Evolutionary conservation across 441 rosid species (phyloP).

Genomic region (Gossypium aridum): DNA sequence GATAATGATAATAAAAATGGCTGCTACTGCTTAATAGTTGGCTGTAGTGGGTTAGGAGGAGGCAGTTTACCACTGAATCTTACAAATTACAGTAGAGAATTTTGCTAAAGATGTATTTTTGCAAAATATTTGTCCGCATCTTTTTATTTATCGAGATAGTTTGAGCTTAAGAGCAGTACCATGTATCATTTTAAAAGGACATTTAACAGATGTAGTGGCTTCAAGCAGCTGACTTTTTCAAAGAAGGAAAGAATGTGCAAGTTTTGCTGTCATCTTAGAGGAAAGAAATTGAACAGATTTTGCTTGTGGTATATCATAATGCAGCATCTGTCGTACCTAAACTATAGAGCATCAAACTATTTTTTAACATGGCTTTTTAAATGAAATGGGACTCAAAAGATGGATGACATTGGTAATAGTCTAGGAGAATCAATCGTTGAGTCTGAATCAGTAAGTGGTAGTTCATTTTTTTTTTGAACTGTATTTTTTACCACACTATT

Average conservation of each 20-base stretch:
- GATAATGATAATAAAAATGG: neutral
- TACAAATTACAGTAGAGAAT: neutral
- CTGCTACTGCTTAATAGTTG: neutral
- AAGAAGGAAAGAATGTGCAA: neutral
- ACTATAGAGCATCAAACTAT: neutral
- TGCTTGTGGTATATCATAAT: neutral
- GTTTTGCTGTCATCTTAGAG: neutral
- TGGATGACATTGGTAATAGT: neutral
- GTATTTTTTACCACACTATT: neutral
- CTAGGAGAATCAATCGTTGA: neutral
- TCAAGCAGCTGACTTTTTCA: neutral
- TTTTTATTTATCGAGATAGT: neutral
- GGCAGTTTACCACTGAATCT: neutral
- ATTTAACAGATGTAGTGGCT: neutral
- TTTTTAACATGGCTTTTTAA: neutral
- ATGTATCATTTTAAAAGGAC: neutral
- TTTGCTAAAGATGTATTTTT: neutral
- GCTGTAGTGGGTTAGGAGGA: neutral
- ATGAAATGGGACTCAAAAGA: neutral
- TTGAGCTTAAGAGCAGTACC: neutral
- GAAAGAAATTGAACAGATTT: neutral
- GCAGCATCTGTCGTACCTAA: neutral
- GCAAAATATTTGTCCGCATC: neutral
- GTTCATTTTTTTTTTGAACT: neutral
- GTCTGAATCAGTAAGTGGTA: neutral